Conservation (phyloP, 106 monocot species). For the Cymbidium sinense region DNA sequence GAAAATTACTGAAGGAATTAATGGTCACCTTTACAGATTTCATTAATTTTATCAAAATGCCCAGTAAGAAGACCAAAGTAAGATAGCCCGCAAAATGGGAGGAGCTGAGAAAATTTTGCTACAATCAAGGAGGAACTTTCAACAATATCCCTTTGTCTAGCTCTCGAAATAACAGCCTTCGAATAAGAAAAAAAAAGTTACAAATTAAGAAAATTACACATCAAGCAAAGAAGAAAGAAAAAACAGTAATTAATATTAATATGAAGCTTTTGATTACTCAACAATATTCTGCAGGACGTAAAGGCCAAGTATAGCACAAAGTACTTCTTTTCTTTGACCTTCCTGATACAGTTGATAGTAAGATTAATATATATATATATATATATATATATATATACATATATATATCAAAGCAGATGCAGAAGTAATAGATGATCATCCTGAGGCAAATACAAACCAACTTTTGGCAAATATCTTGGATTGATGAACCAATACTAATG, state of each 20-base stretch:
- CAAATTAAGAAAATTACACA: neutral
- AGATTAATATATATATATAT: conserved; percentile 9
- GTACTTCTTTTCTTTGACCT: conserved; percentile 44
- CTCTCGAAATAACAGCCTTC: conserved; percentile 77
- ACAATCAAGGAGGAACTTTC: conserved; percentile 31
- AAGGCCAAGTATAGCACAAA: conserved; percentile 74
- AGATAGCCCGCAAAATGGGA: conserved; percentile 68
- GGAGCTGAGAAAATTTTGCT: conserved; percentile 39
- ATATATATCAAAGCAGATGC: conserved; percentile 7
- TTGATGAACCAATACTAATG: conserved; percentile 47
- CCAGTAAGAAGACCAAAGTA: conserved; percentile 76
- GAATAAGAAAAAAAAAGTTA: conserved; percentile 6
- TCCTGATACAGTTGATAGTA: conserved; percentile 26
- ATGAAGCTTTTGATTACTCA: conserved; percentile 8
- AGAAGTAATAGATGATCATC: neutral
- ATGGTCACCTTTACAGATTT: conserved; percentile 34
- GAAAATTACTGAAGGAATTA: neutral
- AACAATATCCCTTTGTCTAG: conserved; percentile 21
- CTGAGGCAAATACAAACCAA: conserved; percentile 40
- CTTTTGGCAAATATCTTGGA: conserved; percentile 58
- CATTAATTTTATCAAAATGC: conserved; percentile 26
- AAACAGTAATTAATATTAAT: neutral
- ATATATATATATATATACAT: too few species aligned
- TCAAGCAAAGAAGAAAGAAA: conserved; percentile 2
- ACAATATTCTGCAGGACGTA: conserved; percentile 77